Conservation (phyloP, 1,139 yeast species). For the Magnusiomyces tetraspermus region DNA sequence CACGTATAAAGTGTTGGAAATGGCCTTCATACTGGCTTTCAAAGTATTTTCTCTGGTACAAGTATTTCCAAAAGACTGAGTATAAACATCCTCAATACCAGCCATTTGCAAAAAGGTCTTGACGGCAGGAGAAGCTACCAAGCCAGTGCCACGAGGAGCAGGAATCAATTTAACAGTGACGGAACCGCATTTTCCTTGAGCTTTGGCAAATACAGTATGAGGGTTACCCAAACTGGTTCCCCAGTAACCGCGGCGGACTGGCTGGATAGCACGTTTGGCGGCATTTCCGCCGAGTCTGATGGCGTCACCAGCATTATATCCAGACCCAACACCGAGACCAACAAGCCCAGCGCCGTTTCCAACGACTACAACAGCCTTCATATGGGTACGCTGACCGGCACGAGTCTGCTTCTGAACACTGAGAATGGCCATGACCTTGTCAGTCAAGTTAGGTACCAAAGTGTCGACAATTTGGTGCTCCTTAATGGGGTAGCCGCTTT, state of each 20-base stretch:
- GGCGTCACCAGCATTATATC: constrained; percentile 99
- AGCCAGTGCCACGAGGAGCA: constrained; percentile 99
- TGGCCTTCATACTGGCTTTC: constrained; percentile 98
- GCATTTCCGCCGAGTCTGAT: constrained; percentile 99
- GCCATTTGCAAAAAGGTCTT: constrained; percentile 98
- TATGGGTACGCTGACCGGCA: constrained; percentile 99
- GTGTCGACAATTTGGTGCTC: constrained; percentile 98
- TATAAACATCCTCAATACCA: constrained; percentile 99
- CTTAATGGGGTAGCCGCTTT: constrained; percentile 98
- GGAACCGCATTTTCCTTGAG: constrained; percentile 99
- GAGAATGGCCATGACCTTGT: constrained; percentile 99
- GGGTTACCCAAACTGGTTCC: constrained; percentile 99
- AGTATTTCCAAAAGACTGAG: constrained; percentile 98
- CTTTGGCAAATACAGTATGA: constrained; percentile 96
- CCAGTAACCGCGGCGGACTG: constrained; percentile 99
- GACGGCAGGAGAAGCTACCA: constrained; percentile 99
- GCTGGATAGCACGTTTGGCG: constrained; percentile 97
- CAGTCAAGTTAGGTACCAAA: constrained; percentile 91
- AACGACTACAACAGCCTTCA: constrained; percentile 99
- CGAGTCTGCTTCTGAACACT: constrained; percentile 99
- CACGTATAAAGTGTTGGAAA: constrained; percentile 97
- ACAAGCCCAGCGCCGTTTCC: constrained; percentile 99
- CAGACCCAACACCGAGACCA: constrained; percentile 99
- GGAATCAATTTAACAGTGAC: constrained; percentile 97
- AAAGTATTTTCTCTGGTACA: constrained; percentile 99